Conservation (phyloP, 352 stramenopile species). For the Phytopythium oedochilum region DNA sequence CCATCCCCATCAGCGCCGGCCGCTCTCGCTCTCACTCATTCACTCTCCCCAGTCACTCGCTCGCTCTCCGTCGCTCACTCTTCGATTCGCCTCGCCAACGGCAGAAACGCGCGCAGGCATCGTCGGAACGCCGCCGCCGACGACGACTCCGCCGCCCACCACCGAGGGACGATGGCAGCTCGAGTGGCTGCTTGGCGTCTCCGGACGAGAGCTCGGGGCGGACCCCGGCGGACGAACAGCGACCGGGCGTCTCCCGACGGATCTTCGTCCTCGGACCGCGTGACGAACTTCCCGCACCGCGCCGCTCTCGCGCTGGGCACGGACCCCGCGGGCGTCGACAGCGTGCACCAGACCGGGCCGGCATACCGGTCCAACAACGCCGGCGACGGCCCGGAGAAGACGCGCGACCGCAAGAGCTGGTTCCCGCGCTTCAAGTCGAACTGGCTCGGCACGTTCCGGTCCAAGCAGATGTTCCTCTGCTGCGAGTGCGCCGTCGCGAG, state of each 20-base stretch:
- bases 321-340: constrained; percentile 1
- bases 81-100: not conserved
- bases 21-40: not conserved
- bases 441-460: constrained; percentile 82
- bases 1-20: not conserved
- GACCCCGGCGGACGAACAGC: not conserved
- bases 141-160: too few relatives aligned
- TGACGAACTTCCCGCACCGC: not conserved
- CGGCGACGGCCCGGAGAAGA: constrained; percentile 80
- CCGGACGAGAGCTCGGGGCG: not conserved
- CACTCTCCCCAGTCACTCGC: not conserved
- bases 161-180: not conserved
- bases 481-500: constrained; percentile 69
- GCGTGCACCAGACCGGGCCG: constrained; percentile 52
- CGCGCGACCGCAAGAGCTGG: constrained; percentile 81
- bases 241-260: not conserved
- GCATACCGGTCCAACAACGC: constrained; percentile 71
- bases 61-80: not conserved
- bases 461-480: constrained; percentile 84
- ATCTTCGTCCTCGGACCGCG: not conserved
- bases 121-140: not conserved
- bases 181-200: not conserved
- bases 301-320: not conserved
- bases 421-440: constrained; percentile 88
- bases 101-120: not conserved